These are phyloP conservation scores for Mimosa pudica DNA, from an alignment of 306 rosid species.

Conservation along the genomic window DNA sequence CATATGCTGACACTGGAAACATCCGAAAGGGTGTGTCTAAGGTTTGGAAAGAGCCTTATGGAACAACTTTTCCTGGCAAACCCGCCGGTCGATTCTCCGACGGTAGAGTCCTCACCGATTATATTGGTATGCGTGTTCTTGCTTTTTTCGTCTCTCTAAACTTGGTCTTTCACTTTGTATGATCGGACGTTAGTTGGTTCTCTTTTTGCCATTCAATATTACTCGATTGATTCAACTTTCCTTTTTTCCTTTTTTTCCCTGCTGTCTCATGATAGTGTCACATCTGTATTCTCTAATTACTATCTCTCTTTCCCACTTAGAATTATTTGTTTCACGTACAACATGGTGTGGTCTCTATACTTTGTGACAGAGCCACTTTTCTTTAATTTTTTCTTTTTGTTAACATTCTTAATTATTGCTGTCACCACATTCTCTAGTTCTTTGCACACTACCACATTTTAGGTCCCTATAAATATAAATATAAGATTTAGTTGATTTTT, in stretches of 20 bases:
- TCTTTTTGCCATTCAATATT: neutral
- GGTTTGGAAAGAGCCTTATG: conserved; percentile 54
- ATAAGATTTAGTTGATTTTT: no score
- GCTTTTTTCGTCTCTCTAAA: no score
- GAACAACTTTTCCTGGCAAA: conserved; percentile 53
- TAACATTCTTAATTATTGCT: conserved; percentile 35
- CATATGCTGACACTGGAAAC: conserved; percentile 58
- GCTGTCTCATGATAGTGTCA: neutral
- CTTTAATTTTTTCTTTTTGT: conserved; percentile 13
- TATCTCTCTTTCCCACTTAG: neutral
- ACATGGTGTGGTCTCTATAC: neutral
- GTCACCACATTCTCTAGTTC: conserved; percentile 10
- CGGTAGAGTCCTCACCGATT: no score
- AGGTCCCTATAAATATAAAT: neutral
- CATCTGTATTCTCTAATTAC: neutral
- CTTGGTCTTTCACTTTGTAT: neutral
- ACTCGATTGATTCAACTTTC: neutral
- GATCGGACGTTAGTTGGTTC: neutral
- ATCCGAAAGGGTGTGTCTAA: conserved; percentile 8
- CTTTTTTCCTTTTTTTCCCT: neutral
- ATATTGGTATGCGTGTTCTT: no score
- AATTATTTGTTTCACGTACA: conserved; percentile 27
- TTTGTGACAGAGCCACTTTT: conserved; percentile 38
- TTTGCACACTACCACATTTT: neutral
- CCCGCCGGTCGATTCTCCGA: conserved; percentile 39